Evolutionary conservation across 1,284 basidiomycete genomes (phyloP), one percentile per base, ranked within the genome.

Genomic region (Sporisorium sorghi): DNA sequence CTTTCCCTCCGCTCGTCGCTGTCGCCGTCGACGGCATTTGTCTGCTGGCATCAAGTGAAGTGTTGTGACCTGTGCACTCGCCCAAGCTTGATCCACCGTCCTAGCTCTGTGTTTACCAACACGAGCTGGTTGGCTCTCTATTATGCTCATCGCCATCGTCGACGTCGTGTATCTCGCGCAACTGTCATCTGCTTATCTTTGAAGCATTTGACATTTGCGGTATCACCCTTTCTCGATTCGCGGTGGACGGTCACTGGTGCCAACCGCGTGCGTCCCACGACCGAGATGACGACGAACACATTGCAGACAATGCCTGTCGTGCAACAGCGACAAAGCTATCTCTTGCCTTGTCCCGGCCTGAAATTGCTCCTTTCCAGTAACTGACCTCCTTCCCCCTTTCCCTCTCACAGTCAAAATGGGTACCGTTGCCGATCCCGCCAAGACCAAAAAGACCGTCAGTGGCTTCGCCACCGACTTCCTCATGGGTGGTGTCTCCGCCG

Each of bases 401-500:
- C 39, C 40, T 21, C 21, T 39, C 19, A 12, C 58, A 66, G 65
- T 64, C 76, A 78, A 79, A 68, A 80, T 78, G 77, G 77, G 74
- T 68, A 68, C 72, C 70, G 74, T 78, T 57, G 76, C 69, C 58
- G 75, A 81, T 57, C 71, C 75, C 69, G 69, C 77, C 46, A 79
- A 79, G 73, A 66, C 64, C 56, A 80, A 75, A 48, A 79, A 79
- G 79, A 63, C 74, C 64, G 47, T 60, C 49, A 61, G 58, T 58
- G 78, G 79, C 58, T 82, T 83, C 80, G 70, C 76, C 70, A 80
- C 81, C 53, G 79, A 81, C 58, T 83, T 81, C 76, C 69, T 83
- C 76, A 84, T 83, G 82, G 83, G 83, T 67, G 83, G 83, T 84
- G 76, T 83, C 47, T 83, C 83, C 53, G 83, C 83, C 75, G 83